Evolutionary conservation across 116 monocot genomes (phyloP).

Genomic region (Dioscorea cayenensis): DNA sequence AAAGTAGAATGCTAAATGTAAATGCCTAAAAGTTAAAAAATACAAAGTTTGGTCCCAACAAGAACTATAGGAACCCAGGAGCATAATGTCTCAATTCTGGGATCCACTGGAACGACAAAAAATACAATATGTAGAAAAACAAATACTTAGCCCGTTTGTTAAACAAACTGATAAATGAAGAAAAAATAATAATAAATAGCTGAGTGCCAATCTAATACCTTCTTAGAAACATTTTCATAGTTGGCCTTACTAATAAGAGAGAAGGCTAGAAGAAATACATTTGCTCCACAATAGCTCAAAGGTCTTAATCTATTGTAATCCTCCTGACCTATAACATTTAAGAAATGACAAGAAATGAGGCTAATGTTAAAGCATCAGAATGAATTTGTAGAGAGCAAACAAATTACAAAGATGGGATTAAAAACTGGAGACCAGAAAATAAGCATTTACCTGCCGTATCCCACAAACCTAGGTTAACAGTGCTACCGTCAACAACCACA

Average conservation of each 20-base stretch:
- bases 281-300: slow-evolving; percentile 76
- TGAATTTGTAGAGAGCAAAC: background rate
- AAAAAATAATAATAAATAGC: background rate
- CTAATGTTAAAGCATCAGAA: background rate
- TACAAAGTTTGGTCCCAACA: slow-evolving; percentile 87
- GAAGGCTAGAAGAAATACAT: slow-evolving; percentile 78
- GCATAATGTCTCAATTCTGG: slow-evolving; percentile 74
- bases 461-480: slow-evolving; percentile 77
- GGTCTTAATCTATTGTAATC: slow-evolving; percentile 86
- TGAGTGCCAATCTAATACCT: slow-evolving; percentile 18
- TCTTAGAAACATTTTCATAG: slow-evolving; percentile 81
- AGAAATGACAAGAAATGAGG: background rate
- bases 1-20: background rate
- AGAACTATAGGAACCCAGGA: slow-evolving; percentile 72
- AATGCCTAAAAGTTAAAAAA: background rate
- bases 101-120: slow-evolving; percentile 51
- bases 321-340: slow-evolving; percentile 60
- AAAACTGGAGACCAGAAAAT: background rate
- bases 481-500: slow-evolving; percentile 68
- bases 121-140: background rate
- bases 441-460: slow-evolving; percentile 64
- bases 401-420: background rate
- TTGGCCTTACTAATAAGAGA: slow-evolving; percentile 85
- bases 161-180: background rate
- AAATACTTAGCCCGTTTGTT: background rate